Percentiles rank a stretch among this genome's conserved stretches.
Evolutionary conservation across 164 flowering plant genomes (phyloP).

Genomic region (Vitis cinerea): DNA sequence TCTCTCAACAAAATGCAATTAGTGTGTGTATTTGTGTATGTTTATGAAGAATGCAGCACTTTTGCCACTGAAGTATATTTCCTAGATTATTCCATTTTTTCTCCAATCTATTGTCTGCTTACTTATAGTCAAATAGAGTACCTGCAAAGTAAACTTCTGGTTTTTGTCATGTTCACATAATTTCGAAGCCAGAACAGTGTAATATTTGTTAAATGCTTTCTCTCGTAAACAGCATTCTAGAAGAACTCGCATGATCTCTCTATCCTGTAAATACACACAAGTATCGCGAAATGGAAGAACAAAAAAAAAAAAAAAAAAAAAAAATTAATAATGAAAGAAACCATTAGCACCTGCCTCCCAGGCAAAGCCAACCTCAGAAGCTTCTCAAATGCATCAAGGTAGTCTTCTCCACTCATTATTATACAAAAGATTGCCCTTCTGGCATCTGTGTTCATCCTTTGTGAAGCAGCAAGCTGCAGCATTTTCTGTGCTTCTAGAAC

Average conservation of each 20-base stretch:
- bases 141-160: slow-evolving; percentile 95
- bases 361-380: slow-evolving; percentile 75
- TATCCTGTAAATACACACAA: slow-evolving; percentile 54
- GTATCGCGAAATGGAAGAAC: neutral
- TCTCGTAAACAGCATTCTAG: slow-evolving; percentile 93
- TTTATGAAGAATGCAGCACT: too few relatives aligned
- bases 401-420: slow-evolving; percentile 90
- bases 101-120: too few relatives aligned
- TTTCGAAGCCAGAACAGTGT: slow-evolving; percentile 76
- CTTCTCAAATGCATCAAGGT: slow-evolving; percentile 84
- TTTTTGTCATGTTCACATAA: slow-evolving; percentile 89
- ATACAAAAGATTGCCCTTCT: slow-evolving; percentile 87
- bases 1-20: too few relatives aligned
- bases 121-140: slow-evolving; percentile 18
- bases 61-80: too few relatives aligned
- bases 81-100: too few relatives aligned
- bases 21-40: too few relatives aligned
- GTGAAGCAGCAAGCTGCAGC: slow-evolving; percentile 84
- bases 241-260: slow-evolving; percentile 90
- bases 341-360: slow-evolving; percentile 77
- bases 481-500: slow-evolving; percentile 77
- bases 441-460: slow-evolving; percentile 92
- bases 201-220: slow-evolving; percentile 87
- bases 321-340: neutral
- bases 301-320: neutral